Base-by-base conservation (phyloP, 495 filamentous ascomycete species). In the Xylaria acuta region DNA sequence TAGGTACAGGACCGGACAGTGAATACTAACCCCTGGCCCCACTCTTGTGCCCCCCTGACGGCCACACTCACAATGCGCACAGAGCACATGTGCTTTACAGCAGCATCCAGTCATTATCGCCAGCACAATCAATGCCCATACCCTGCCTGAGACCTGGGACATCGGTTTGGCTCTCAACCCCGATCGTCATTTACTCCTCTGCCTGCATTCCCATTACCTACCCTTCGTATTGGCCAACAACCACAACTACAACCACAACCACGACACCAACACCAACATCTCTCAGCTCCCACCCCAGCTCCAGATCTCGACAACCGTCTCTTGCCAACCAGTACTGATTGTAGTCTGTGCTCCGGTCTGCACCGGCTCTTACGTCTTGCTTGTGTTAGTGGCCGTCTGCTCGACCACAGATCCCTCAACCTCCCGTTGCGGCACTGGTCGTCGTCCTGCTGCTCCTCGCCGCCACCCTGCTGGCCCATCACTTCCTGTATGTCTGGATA, bases 401-500 rank as follows among this genome's bases (percentile, higher is more conserved):
- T 56, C 34, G 47, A 54, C 36, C 43, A 54, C 45, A 20, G 59
- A 25, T 30, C 45, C 56, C 30, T 38, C 25, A 8, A 25, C 14
- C 54, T 45, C 9, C 49, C 40, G 22, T 8, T 59, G 38, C 12
- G n/a, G 20, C 40, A 41, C 56, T 69, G 54, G 47, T 64, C 34
- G 32, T 49, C 43, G 14, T 27, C 34, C 58, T 56, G 43, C 53
- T 65, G 69, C 62, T 71, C n/a, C 40, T 67, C 34, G 36, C 43
- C 59, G 59, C 45, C 69, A 34, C 51, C 36, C n/a, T 32, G 49
- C 54, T 67, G 51, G 58, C 43, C 53, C 51, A 41, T 67, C 53
- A 72, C 43, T 72, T 38, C 30, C 40, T 59, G 70, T 72, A 66
- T 64, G 70, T 67, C 54, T 67, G 63, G 70, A 60, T n/a, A 64